Base-by-base conservation (phyloP, 768 basidiomycete genomes). In the Pisolithus microcarpus region DNA sequence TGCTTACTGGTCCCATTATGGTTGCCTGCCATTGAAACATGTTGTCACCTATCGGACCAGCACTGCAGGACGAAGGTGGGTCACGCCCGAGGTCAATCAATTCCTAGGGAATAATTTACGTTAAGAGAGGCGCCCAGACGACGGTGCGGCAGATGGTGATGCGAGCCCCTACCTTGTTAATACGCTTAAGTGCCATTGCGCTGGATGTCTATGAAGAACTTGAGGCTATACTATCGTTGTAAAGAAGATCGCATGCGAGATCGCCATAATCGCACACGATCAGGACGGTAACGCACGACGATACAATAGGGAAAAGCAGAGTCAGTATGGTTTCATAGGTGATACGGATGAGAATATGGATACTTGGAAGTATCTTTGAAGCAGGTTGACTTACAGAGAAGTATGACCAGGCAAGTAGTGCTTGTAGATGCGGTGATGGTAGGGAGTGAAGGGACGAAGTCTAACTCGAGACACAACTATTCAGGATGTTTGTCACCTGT, bases 11-110 rank as follows among this genome's bases (percentile, higher is more conserved):
- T 39, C 95, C 95, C 95, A 98, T 98, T 70, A 98, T 98, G 59
- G 95, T 97, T 54, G 95, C 95, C 70, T 97, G 93, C 95, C 94
- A 97, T 68, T 92, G 85, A 78, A 97, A 99, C 84, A 98, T 85
- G 73, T 97, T 94, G 67, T 98, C 94, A 48, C 91, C 91, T 54
- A 87, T 92, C 40, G 96, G 96, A 48, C 96, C 96, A 61, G 96
- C 96, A 63, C 91, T 94, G 85, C 96, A 99, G 51, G 96, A 98
- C 49, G 94, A 93, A 60, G 96, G 96, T 70, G 96, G 96, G 78
- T 99, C 96, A 66, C 94, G 93, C 49, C 94, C 94, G 71, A 99
- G 94, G 78, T 99, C 96, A 70, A 90, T 79, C 79, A 98, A 82
- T 84, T 99, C 96, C 96, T 99, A 63, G 43, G 65, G 24, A 48